Evolutionary conservation across 2,329 filamentous ascomycete genomes (phyloP), one percentile per base, ranked within the genome.

Genomic region (Aspergillus quadricinctus): DNA sequence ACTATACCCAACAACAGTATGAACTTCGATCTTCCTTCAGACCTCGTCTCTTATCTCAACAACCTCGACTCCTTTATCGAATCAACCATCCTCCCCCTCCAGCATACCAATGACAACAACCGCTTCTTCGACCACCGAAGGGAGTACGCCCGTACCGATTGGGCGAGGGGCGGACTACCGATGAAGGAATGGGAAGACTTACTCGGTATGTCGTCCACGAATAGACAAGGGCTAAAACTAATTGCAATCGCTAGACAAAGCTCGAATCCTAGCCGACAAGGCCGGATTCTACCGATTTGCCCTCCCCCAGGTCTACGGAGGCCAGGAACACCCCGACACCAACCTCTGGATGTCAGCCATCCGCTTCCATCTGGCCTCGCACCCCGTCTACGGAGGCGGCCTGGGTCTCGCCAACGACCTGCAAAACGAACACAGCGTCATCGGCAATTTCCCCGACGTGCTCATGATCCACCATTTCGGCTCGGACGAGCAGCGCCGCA

Each of bases 91-190:
- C 59, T 68, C 19, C 66, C 67, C 2, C 57, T 69, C 9, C 66
- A 87, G 67, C 70, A 80, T 59, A 70, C 73, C 25, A 70, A 82
- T 64, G 82, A 86, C 67, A 87, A 87, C 65, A 76, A 83, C 54
- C 80, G 83, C 56, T 87, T 87, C 78, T 87, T 87, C 71, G 83
- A 87, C 68, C 81, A 87, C 69, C 80, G 84, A 19, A 81, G 84
- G 60, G 84, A 87, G 63, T 78, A 85, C 64, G 75, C 82, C 6
- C 81, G 84, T 35, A 87, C 84, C 1, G 78, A 87, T 64, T 87
- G 83, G 82, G 78, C 81, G 53, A 78, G 79, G 43, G 72, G 75
- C 55, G 83, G 84, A 2, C 75, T 86, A 2, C 84, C 84, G 0
- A 77, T 77, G 5, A 69, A 76, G 48, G 83, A 85, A 63, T 87